Evolutionary conservation across 768 basidiomycete genomes (phyloP).

Genomic region (Podaxis mareebaensis): DNA sequence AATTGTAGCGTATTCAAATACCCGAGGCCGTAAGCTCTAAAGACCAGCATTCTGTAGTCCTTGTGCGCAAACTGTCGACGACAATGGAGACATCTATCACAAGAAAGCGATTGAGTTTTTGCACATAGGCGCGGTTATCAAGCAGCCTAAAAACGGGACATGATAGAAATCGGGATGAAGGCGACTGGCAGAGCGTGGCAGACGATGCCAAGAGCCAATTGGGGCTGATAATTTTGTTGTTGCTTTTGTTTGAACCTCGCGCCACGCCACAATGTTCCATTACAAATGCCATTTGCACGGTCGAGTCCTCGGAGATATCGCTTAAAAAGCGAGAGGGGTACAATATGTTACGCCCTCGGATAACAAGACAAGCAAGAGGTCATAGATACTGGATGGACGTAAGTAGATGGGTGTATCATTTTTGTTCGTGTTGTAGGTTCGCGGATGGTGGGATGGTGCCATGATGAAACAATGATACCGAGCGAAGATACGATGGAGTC

Average conservation of each 20-base stretch:
- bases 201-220: not conserved
- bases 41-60: not conserved
- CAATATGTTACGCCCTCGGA: not conserved
- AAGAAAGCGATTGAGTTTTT: not conserved
- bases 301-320: conserved; percentile 9
- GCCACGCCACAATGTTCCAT: not conserved
- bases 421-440: not conserved
- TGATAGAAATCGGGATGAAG: too few species aligned
- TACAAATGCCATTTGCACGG: too few species aligned
- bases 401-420: not conserved
- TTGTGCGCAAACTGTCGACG: not conserved
- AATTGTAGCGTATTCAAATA: too few species aligned
- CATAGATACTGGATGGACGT: not conserved
- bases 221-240: not conserved
- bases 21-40: too few species aligned
- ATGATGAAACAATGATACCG: not conserved
- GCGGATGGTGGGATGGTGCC: not conserved
- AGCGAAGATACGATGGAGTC: not conserved
- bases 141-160: not conserved
- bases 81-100: too few species aligned
- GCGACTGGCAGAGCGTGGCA: not conserved
- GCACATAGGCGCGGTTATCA: not conserved
- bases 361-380: not conserved
- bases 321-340: not conserved
- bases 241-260: not conserved